phyloP scores from a whole-genome alignment of 495 filamentous ascomycete genomes.

The Annulohypoxylon nitens region DNA sequence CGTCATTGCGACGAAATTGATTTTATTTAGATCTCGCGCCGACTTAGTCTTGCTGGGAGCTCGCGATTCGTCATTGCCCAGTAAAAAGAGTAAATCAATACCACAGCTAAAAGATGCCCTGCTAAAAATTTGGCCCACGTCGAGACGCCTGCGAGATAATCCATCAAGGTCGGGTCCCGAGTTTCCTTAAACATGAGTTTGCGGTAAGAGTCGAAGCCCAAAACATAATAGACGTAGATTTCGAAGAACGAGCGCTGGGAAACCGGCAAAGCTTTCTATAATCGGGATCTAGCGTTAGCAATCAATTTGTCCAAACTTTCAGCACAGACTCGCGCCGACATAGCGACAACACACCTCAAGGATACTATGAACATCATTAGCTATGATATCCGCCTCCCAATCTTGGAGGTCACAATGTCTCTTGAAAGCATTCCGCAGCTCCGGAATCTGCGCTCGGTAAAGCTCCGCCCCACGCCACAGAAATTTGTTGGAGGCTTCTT shows the following conservation, averaged over 20 bases:
- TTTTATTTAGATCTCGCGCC: background rate
- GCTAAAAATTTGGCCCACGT: conserved; percentile 6
- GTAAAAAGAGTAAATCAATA: background rate
- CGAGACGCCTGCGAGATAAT: conserved; percentile 1
- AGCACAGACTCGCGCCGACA: background rate
- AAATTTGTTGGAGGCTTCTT: background rate
- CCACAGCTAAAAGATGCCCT: background rate
- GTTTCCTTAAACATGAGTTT: conserved; percentile 6
- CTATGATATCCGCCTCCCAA: conserved; percentile 2
- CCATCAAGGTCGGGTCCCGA: background rate
- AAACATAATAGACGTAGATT: background rate
- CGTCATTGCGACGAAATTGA: background rate
- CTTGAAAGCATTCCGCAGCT: background rate
- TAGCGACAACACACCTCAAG: background rate
- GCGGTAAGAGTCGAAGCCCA: conserved; percentile 4
- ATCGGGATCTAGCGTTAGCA: background rate
- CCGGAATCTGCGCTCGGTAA: background rate
- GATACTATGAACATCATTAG: background rate
- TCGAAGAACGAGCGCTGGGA: conserved; percentile 16
- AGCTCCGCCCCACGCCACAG: background rate
- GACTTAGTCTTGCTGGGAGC: background rate
- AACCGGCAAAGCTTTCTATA: background rate
- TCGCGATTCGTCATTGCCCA: background rate
- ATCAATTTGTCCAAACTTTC: background rate
- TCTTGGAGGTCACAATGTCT: background rate